Evolutionary conservation across 2,329 filamentous ascomycete genomes (phyloP).

Genomic region (Botrytis fragariae): DNA sequence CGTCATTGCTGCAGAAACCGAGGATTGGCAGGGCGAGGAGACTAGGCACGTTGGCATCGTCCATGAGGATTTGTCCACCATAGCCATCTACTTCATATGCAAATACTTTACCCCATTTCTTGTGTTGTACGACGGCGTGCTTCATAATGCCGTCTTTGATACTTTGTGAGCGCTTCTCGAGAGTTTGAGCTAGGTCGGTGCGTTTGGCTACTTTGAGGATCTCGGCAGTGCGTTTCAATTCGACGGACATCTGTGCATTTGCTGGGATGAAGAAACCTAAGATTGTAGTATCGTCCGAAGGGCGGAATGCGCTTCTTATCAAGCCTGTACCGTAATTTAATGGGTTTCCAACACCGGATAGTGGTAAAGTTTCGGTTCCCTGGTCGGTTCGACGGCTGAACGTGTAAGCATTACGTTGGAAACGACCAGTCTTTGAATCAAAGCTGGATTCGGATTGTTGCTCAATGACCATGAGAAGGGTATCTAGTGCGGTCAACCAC

Average conservation of each 20-base stretch:
- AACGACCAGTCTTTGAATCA: conserved; percentile 61
- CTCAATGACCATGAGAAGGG: conserved; percentile 69
- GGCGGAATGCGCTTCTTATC: conserved; percentile 86
- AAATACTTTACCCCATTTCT: conserved; percentile 74
- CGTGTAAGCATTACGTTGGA: conserved; percentile 73
- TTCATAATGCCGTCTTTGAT: conserved; percentile 80
- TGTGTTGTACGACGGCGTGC: conserved; percentile 76
- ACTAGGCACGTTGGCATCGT: conserved; percentile 84
- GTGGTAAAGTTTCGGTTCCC: conserved; percentile 85
- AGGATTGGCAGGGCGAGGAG: conserved; percentile 75
- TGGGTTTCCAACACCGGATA: conserved; percentile 86
- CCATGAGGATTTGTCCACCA: conserved; percentile 79
- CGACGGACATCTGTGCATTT: conserved; percentile 94
- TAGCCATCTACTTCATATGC: conserved; percentile 88
- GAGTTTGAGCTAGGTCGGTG: conserved; percentile 50
- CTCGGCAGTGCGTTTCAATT: conserved; percentile 71
- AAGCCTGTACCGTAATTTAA: conserved; percentile 80
- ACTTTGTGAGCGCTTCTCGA: conserved; percentile 56
- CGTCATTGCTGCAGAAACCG: conserved; percentile 64
- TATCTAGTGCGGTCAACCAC: conserved; percentile 77
- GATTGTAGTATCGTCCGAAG: conserved; percentile 92
- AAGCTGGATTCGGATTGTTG: conserved; percentile 83
- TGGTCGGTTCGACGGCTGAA: conserved; percentile 78
- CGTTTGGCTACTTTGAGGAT: conserved; percentile 62
- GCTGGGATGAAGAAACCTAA: conserved; percentile 92